Evolutionary conservation across 306 rosid species (phyloP).

Genomic region (Alnus glutinosa): DNA sequence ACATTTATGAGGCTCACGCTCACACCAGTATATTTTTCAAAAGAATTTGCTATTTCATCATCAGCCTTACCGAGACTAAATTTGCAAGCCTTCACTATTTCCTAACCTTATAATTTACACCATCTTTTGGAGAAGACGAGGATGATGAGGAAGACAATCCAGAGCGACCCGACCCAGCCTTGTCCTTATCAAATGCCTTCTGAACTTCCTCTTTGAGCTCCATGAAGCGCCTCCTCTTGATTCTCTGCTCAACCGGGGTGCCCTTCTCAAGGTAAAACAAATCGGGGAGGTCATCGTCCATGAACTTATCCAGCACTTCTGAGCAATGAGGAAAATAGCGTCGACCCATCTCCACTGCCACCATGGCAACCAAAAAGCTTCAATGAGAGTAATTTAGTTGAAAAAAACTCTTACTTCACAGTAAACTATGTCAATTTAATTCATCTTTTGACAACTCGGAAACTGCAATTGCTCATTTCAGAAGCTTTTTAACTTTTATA

Average conservation of each 20-base stretch:
- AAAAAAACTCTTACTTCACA: neutral
- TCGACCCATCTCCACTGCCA: slow-evolving; percentile 82
- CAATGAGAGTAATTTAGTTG: slow-evolving; percentile 10
- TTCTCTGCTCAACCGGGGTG: slow-evolving; percentile 63
- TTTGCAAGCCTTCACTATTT: slow-evolving; percentile 25
- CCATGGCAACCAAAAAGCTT: slow-evolving; percentile 10
- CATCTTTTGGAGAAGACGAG: slow-evolving; percentile 50
- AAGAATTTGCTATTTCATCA: neutral
- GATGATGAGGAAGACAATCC: slow-evolving; percentile 50
- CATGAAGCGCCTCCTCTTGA: slow-evolving; percentile 72
- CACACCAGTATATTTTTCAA: neutral
- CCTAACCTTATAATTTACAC: slow-evolving; percentile 43
- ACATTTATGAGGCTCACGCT: neutral
- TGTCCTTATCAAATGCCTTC: slow-evolving; percentile 79
- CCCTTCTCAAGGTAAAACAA: slow-evolving; percentile 73
- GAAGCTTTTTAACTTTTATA: neutral
- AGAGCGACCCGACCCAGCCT: slow-evolving; percentile 55
- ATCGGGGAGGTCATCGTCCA: slow-evolving; percentile 75
- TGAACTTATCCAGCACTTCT: slow-evolving; percentile 82
- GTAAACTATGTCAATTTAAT: neutral
- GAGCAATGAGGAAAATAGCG: slow-evolving; percentile 95
- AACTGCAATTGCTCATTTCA: neutral
- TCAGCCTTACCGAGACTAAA: neutral
- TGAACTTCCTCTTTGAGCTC: slow-evolving; percentile 93
- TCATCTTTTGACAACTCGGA: neutral